Conservation (phyloP, 2,329 filamentous ascomycete species). For the Curvularia spicifera region DNA sequence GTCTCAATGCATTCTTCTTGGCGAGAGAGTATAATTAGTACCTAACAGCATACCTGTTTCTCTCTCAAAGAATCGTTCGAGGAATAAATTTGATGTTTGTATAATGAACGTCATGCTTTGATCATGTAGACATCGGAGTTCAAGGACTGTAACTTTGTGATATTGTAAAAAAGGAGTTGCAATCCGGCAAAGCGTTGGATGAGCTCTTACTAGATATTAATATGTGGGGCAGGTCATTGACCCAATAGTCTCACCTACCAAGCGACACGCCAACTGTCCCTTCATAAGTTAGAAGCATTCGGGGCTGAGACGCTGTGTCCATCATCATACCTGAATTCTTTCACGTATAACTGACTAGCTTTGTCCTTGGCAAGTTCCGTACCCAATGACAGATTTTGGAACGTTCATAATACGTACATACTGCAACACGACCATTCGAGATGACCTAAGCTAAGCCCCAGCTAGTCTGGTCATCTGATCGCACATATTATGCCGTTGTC, state of each 20-base stretch:
- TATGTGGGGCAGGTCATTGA: conserved; percentile 2
- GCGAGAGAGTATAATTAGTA: neutral
- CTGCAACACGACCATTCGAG: neutral
- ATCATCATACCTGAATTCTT: neutral
- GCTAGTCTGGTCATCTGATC: neutral
- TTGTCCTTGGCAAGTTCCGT: neutral
- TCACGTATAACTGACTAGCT: neutral
- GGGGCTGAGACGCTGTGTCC: neutral
- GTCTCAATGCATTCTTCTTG: neutral
- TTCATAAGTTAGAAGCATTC: too few species aligned
- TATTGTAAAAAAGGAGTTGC: conserved; percentile 54
- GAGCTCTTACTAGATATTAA: conserved; percentile 48
- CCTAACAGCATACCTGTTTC: neutral
- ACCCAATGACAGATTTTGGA: neutral
- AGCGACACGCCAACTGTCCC: neutral
- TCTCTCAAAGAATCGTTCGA: neutral
- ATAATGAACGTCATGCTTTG: neutral
- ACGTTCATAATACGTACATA: neutral
- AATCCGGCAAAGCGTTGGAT: conserved; percentile 50
- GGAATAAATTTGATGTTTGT: neutral
- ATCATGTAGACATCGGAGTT: conserved; percentile 40
- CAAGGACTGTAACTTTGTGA: conserved; percentile 53
- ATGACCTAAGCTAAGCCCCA: too few species aligned
- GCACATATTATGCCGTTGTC: conserved; percentile 3
- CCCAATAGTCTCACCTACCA: neutral